Evolutionary conservation across 768 basidiomycete genomes (phyloP).

Genomic region (Amanita pallidorosea): DNA sequence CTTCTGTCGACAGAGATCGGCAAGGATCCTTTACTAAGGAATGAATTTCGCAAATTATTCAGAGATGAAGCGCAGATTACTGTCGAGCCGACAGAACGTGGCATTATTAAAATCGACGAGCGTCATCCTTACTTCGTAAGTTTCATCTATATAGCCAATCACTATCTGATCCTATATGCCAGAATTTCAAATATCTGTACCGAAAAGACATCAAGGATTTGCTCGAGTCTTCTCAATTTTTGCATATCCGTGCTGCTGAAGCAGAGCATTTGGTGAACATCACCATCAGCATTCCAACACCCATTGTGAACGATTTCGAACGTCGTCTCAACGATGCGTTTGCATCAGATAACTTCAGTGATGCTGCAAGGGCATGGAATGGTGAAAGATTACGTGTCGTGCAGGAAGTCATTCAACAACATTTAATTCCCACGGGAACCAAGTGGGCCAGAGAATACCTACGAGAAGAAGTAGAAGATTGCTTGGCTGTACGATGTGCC

Average conservation of each 20-base stretch:
- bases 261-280: slow-evolving; percentile 79
- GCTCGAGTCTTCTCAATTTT: slow-evolving; percentile 66
- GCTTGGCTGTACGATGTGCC: slow-evolving; percentile 57
- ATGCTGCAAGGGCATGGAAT: slow-evolving; percentile 87
- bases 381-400: slow-evolving; percentile 71
- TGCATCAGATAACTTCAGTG: slow-evolving; percentile 74
- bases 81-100: slow-evolving; percentile 81
- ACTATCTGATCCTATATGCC: slow-evolving; percentile 6
- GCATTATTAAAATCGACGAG: slow-evolving; percentile 66
- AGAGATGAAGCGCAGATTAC: slow-evolving; percentile 65
- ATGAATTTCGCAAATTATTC: slow-evolving; percentile 67
- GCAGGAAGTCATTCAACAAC: slow-evolving; percentile 66
- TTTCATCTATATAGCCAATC: slow-evolving; percentile 7
- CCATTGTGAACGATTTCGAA: slow-evolving; percentile 57
- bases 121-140: slow-evolving; percentile 63
- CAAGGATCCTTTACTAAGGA: slow-evolving; percentile 82
- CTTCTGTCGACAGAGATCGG: slow-evolving; percentile 86
- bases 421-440: slow-evolving; percentile 75
- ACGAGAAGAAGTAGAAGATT: slow-evolving; percentile 84
- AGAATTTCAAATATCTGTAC: slow-evolving; percentile 94
- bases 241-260: slow-evolving; percentile 87
- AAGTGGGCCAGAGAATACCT: slow-evolving; percentile 88
- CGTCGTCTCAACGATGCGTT: slow-evolving; percentile 73
- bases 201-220: slow-evolving; percentile 68
- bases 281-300: slow-evolving; percentile 52